Base-by-base conservation (phyloP, 768 basidiomycete species). In the Rhodosporidiobolus odoratus region DNA sequence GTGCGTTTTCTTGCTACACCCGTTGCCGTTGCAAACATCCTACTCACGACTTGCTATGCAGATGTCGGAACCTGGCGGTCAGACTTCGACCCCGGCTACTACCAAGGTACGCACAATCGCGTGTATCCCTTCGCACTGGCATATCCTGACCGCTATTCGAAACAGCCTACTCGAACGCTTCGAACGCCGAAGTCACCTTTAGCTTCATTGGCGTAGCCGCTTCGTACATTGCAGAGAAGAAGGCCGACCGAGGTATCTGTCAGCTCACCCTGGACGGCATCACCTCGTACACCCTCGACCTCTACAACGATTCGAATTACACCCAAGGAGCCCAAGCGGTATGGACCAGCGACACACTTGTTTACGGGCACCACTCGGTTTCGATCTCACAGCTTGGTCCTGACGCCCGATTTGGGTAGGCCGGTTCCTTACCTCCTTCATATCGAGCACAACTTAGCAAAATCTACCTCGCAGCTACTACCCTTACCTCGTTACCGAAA, bases 321-420 rank as follows among this genome's bases (percentile, higher is more conserved):
- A 43, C 50, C 10, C 52, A 67, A 35, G 62, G 54, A 6, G 40
- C 45, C 8, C 50, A 63, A 25, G 32, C 65, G 10, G 58, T 73
- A 21, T 73, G 65, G 65, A 52, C 54, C n/a, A 67, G 62, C 34
- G 57, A 50, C 7, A 67, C 65, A 12, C 58, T 73, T 15, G 57
- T 48, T 5, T 73, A 69, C 25, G 72, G 72, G 4, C 2, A 27
- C 30, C 72, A 73, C 65, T 69, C 66, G 27, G 62, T 70, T 6
- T 64, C 72, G 1, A 57, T 73, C 23, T 50, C 57, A n/a, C 72
- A 73, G 30, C n/a, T 60, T 13, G 72, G 63, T 3, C 58, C 61
- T 1, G 72, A 73, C n/a, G 65, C 65, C 32, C 68, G 72, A 19
- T 65, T 73, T n/a, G 72, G 72, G 72, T 73, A 38, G 40, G 72